Evolutionary conservation across 352 stramenopile genomes (phyloP), one percentile per base, ranked within the genome.

Genomic region (Phytophthora cryptogea): DNA sequence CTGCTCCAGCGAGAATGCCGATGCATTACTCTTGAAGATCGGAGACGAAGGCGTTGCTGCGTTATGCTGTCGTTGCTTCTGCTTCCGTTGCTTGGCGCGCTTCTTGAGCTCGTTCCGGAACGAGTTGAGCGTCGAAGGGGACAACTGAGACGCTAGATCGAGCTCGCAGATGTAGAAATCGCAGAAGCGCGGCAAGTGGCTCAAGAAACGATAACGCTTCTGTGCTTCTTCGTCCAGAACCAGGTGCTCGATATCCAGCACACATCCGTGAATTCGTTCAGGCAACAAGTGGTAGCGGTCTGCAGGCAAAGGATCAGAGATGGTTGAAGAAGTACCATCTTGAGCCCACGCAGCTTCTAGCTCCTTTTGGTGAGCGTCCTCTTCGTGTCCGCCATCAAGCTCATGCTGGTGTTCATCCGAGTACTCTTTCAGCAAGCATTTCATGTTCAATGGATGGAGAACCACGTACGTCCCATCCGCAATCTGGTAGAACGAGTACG

Each of bases 151-250:
- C 31, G 66, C 72, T 42, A 97, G 59, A 40, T 97, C 88, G 27
- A 97, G 39, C 53, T 97, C 89, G 30, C 87, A 90, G 28, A 97
- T 73, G 73, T 90, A 94, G 16, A 96, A 90, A 56, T 95, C 84
- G 48, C 86, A 95, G 55, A 92, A 92, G 17, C 78, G 76, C 13
- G 89, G 89, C 35, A 96, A 65, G 44, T 97, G 89, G 49, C 73
- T 88, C 44, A 97, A 61, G 47, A 96, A 97, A 16, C 86, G 84
- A 44, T 92, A 95, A 8, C 89, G 84, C 41, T 92, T 91, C 54
- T 86, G 80, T 26, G 80, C 70, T 28, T 94, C 87, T 30, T 92
- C 83, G 55, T 94, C 88, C 76, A 97, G 87, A n/a, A 95, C 79
- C 5, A 91, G 50, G 28, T 93, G 89, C 66, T 97, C 89, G 8